A percentile compares a stretch with the other conserved stretches of the same genome.
These are phyloP conservation scores for Neurospora sp. DNA, from an alignment of 495 filamentous ascomycete genomes.

Conservation along the genomic window DNA sequence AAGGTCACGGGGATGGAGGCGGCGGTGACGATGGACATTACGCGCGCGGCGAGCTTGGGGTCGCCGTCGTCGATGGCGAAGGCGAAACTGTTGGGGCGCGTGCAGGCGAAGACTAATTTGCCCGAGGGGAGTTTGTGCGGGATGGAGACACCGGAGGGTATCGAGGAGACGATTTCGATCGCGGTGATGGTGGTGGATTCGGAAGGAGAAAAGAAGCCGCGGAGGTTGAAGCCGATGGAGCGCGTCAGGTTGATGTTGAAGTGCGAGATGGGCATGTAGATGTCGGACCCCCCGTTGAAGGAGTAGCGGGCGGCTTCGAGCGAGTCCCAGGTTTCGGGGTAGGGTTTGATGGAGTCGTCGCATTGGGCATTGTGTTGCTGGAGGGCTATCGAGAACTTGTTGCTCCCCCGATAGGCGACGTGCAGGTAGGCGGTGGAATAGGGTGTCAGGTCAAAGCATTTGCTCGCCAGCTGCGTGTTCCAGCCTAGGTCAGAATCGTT, in stretches of 20 bases:
- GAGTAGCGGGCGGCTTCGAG: conserved; percentile 59
- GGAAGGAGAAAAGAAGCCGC: conserved; percentile 50
- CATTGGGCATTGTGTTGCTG: conserved; percentile 64
- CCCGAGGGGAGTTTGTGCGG: conserved; percentile 56
- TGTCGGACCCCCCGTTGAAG: conserved; percentile 36
- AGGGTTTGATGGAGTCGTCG: conserved; percentile 48
- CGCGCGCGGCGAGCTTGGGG: conserved; percentile 49
- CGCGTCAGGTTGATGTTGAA: conserved; percentile 55
- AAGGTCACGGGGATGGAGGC: conserved; percentile 63
- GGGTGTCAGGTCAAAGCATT: conserved; percentile 50
- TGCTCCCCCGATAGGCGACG: conserved; percentile 56
- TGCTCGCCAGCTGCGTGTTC: conserved; percentile 52
- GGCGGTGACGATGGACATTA: conserved; percentile 54
- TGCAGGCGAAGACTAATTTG: conserved; percentile 53
- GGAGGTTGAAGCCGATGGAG: conserved; percentile 54
- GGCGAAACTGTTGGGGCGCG: conserved; percentile 62
- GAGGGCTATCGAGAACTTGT: conserved; percentile 57
- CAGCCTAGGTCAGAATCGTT: conserved; percentile 59
- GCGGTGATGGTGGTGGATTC: conserved; percentile 43
- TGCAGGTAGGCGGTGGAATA: conserved; percentile 57
- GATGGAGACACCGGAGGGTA: conserved; percentile 39
- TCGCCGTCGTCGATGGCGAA: conserved; percentile 75
- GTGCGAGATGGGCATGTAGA: conserved; percentile 67
- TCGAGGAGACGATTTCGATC: conserved; percentile 52
- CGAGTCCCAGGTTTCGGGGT: conserved; percentile 64